These are phyloP conservation scores for Cryphonectria japonica DNA, from an alignment of 2,329 filamentous ascomycete species.

Conservation along the genomic window DNA sequence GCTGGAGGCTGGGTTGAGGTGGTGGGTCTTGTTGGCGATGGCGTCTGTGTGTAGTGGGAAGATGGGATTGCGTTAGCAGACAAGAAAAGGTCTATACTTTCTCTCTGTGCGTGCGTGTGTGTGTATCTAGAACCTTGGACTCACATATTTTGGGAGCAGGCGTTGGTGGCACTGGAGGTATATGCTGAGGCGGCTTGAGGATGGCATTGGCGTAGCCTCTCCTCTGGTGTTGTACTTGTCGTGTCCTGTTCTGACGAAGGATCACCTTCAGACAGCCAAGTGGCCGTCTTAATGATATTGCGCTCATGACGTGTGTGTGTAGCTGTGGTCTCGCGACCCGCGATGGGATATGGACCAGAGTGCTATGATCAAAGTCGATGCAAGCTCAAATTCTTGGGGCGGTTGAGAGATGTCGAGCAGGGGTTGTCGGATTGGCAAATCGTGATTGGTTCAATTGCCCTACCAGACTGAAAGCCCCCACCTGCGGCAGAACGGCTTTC, in stretches of 20 bases:
- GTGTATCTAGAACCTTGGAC: constrained; percentile 1
- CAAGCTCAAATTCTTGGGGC: constrained; percentile 28
- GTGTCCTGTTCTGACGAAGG: constrained; percentile 56
- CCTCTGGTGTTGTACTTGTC: constrained; percentile 51
- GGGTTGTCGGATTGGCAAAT: constrained; percentile 4
- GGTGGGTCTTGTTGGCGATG: constrained; percentile 37
- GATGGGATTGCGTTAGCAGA: constrained; percentile 1
- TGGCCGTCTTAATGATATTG: constrained; percentile 65
- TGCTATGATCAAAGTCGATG: constrained; percentile 29
- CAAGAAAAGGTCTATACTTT: background rate
- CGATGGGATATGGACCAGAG: constrained; percentile 11
- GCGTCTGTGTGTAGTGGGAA: constrained; percentile 6
- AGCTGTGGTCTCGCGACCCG: constrained; percentile 17
- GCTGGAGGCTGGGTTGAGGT: constrained; percentile 36
- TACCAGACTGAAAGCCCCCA: background rate
- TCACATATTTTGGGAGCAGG: constrained; percentile 39
- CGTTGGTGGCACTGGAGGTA: constrained; percentile 33
- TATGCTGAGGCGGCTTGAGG: constrained; percentile 19
- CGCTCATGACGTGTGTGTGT: constrained; percentile 56
- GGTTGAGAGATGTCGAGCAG: constrained; percentile 8
- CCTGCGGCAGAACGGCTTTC: background rate
- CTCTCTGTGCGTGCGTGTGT: background rate
- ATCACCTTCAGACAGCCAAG: constrained; percentile 71
- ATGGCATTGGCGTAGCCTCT: constrained; percentile 23
- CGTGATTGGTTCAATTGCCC: constrained; percentile 10